Conservation (phyloP, 2,329 filamentous ascomycete species). For the Coniochaeta pulveracea region DNA sequence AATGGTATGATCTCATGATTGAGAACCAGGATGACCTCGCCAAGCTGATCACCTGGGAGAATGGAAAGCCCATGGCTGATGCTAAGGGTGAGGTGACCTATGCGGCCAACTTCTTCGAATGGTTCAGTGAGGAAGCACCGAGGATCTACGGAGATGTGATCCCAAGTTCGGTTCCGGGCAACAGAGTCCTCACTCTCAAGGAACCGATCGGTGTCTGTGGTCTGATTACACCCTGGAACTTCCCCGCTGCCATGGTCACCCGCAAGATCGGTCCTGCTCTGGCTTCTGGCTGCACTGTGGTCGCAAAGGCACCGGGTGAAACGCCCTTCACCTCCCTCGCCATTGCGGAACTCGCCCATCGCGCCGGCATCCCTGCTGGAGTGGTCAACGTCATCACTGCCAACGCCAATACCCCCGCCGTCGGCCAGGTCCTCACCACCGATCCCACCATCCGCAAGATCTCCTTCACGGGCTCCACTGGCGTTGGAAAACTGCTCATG, state of each 20-base stretch:
- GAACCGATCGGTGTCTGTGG: slow-evolving; percentile 79
- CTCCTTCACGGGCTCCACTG: slow-evolving; percentile 80
- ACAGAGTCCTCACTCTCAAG: slow-evolving; percentile 67
- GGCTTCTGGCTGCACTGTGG: slow-evolving; percentile 90
- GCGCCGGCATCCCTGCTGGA: slow-evolving; percentile 81
- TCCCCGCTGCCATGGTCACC: slow-evolving; percentile 67
- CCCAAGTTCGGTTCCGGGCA: slow-evolving; percentile 55
- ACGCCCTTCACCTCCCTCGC: slow-evolving; percentile 87
- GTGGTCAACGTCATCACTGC: slow-evolving; percentile 85
- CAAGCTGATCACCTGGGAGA: slow-evolving; percentile 79
- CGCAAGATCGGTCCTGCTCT: slow-evolving; percentile 63
- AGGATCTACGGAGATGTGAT: slow-evolving; percentile 66
- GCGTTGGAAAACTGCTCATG: slow-evolving; percentile 68
- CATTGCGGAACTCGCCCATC: slow-evolving; percentile 71
- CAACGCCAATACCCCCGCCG: slow-evolving; percentile 63
- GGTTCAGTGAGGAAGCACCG: slow-evolving; percentile 73
- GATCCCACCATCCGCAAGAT: slow-evolving; percentile 73
- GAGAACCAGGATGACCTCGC: slow-evolving; percentile 73
- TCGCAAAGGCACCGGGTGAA: slow-evolving; percentile 83
- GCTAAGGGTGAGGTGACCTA: slow-evolving; percentile 63
- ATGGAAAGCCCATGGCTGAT: slow-evolving; percentile 73
- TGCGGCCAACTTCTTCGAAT: slow-evolving; percentile 66
- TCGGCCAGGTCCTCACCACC: slow-evolving; percentile 69
- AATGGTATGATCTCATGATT: slow-evolving; percentile 72
- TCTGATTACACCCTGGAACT: slow-evolving; percentile 84